Conservation (phyloP, 2,329 filamentous ascomycete genomes). For the Bertia moriformis region DNA sequence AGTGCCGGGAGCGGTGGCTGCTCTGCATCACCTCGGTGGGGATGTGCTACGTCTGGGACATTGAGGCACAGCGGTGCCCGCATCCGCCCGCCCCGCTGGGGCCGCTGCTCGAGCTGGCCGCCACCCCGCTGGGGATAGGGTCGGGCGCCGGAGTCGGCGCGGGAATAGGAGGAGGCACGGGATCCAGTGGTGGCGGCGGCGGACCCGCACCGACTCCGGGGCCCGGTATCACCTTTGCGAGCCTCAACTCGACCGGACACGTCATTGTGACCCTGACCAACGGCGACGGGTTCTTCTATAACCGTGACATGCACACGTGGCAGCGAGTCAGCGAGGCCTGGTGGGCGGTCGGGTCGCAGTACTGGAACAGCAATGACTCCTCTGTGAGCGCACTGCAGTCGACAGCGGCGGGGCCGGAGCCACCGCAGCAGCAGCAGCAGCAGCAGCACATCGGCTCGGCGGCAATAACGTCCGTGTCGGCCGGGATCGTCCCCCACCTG, state of each 20-base stretch:
- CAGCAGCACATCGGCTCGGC: slow-evolving; percentile 28
- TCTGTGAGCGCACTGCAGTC: slow-evolving; percentile 70
- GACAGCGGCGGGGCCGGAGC: slow-evolving; percentile 49
- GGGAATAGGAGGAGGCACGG: too few relatives aligned
- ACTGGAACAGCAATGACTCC: slow-evolving; percentile 96
- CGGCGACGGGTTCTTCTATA: slow-evolving; percentile 86
- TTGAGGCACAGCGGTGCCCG: slow-evolving; percentile 66
- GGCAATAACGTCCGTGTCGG: slow-evolving; percentile 53
- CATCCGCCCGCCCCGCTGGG: slow-evolving; percentile 82
- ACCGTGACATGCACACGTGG: slow-evolving; percentile 74
- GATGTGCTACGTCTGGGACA: slow-evolving; percentile 85
- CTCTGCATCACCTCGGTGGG: slow-evolving; percentile 80
- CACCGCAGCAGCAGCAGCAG: slow-evolving; percentile 27
- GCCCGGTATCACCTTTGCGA: slow-evolving; percentile 78
- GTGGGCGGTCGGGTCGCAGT: slow-evolving; percentile 96
- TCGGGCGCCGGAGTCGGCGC: too few relatives aligned
- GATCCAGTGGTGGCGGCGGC: too few relatives aligned
- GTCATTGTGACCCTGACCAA: slow-evolving; percentile 85
- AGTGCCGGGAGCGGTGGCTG: slow-evolving; percentile 78
- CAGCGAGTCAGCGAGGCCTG: slow-evolving; percentile 90
- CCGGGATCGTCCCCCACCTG: slow-evolving; percentile 81
- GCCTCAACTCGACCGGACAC: slow-evolving; percentile 75
- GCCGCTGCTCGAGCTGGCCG: slow-evolving; percentile 76
- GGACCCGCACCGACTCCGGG: slow-evolving; percentile 62
- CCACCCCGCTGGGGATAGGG: slow-evolving; percentile 57